Evolutionary conservation across 768 basidiomycete genomes (phyloP).

Genomic region (Naganishia randhawae): DNA sequence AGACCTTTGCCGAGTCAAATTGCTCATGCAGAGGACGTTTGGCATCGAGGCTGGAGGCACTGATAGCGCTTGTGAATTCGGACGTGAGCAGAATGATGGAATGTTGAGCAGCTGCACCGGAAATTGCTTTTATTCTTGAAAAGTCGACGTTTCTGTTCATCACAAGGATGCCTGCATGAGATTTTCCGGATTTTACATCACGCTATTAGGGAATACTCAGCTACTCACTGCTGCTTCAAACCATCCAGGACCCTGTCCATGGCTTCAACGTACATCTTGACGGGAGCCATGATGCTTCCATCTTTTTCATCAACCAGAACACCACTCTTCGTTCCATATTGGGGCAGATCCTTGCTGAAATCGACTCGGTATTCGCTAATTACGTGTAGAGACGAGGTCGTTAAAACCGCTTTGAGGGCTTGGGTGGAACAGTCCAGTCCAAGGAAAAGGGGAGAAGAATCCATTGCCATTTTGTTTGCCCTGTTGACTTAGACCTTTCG

Average conservation of each 20-base stretch:
- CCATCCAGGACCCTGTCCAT: slow-evolving; percentile 68
- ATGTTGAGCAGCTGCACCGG: slow-evolving; percentile 73
- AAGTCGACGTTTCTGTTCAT: slow-evolving; percentile 57
- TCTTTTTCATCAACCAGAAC: slow-evolving; percentile 54
- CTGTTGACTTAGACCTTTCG: not conserved
- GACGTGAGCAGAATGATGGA: slow-evolving; percentile 27
- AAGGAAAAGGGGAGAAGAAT: slow-evolving; percentile 56
- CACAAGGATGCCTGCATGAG: not conserved
- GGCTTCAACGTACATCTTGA: slow-evolving; percentile 79
- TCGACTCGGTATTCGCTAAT: slow-evolving; percentile 69
- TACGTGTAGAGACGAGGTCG: slow-evolving; percentile 59
- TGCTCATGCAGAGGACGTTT: slow-evolving; percentile 53
- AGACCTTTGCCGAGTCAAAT: slow-evolving; percentile 37
- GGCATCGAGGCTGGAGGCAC: slow-evolving; percentile 79
- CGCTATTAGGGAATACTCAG: slow-evolving; percentile 38
- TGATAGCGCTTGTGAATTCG: slow-evolving; percentile 55
- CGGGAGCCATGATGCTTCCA: slow-evolving; percentile 75
- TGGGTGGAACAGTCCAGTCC: slow-evolving; percentile 86
- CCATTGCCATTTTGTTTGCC: not conserved
- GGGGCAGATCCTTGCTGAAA: slow-evolving; percentile 74
- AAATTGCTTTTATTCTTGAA: slow-evolving; percentile 61
- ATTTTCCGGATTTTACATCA: slow-evolving; percentile 33
- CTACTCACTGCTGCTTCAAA: slow-evolving; percentile 38
- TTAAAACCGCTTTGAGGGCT: slow-evolving; percentile 62
- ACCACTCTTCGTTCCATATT: slow-evolving; percentile 48